Evolutionary conservation across 1,139 yeast genomes (phyloP).

Genomic region (Ogataea hybrid): DNA sequence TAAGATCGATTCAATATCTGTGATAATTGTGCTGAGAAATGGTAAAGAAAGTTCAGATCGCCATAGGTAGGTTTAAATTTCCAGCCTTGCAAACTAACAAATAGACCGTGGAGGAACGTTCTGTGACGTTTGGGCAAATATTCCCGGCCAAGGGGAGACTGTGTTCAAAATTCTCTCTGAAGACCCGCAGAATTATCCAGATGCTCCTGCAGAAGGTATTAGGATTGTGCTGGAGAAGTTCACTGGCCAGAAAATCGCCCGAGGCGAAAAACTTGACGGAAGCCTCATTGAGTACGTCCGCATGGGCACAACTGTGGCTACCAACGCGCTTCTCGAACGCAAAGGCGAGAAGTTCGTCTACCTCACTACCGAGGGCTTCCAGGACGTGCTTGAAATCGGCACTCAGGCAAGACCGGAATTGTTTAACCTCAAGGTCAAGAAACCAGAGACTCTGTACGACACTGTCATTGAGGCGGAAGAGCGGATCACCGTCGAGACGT

Average conservation of each 20-base stretch:
- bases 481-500: constrained; percentile 35
- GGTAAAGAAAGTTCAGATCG: constrained; percentile 39
- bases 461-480: constrained; percentile 41
- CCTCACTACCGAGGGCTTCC: constrained; percentile 61
- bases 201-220: constrained; percentile 91
- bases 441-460: constrained; percentile 59
- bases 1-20: not conserved
- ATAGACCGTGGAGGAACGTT: constrained; percentile 73
- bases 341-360: constrained; percentile 65
- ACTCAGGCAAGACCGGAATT: constrained; percentile 71
- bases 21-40: not conserved
- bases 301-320: constrained; percentile 82
- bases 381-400: constrained; percentile 64
- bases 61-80: constrained; percentile 12
- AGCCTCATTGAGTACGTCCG: constrained; percentile 54
- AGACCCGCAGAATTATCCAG: constrained; percentile 79
- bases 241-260: constrained; percentile 49
- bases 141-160: constrained; percentile 45
- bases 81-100: not conserved
- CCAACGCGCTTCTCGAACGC: constrained; percentile 65
- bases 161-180: constrained; percentile 73
- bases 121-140: constrained; percentile 64
- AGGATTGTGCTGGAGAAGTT: constrained; percentile 67
- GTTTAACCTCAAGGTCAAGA: constrained; percentile 58
- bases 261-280: constrained; percentile 41